Evolutionary conservation across 1,284 basidiomycete genomes (phyloP).

Genomic region (Grifola frondosa): DNA sequence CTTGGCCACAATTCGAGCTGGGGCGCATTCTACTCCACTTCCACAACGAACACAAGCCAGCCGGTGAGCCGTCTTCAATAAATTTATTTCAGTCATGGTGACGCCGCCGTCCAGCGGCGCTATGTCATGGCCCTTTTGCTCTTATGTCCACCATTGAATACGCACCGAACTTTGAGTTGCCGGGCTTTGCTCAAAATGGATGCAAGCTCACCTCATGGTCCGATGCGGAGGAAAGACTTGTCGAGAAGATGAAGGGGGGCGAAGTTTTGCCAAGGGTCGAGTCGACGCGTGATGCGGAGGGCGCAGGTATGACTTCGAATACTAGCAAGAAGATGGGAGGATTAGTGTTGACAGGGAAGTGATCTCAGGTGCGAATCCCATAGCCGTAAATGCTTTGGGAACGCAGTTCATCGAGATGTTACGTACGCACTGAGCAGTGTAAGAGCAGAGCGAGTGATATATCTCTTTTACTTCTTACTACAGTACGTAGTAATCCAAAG

Average conservation of each 20-base stretch:
- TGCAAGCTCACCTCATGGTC: slow-evolving; percentile 32
- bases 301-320: slow-evolving; percentile 23
- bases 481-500: too few species aligned
- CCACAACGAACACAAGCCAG: slow-evolving; percentile 25
- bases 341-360: slow-evolving; percentile 27
- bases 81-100: not conserved
- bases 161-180: slow-evolving; percentile 20
- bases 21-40: slow-evolving; percentile 28
- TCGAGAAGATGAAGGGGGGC: slow-evolving; percentile 26
- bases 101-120: slow-evolving; percentile 14
- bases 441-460: too few species aligned
- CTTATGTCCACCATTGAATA: slow-evolving; percentile 30
- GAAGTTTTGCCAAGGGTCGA: slow-evolving; percentile 24
- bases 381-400: slow-evolving; percentile 22
- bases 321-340: slow-evolving; percentile 21
- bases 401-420: slow-evolving; percentile 24
- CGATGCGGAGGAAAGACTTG: slow-evolving; percentile 25
- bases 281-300: slow-evolving; percentile 21
- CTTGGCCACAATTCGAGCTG: slow-evolving; percentile 26
- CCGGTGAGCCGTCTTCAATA: slow-evolving; percentile 14
- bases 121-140: slow-evolving; percentile 30
- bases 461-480: too few species aligned
- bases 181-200: slow-evolving; percentile 30
- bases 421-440: slow-evolving; percentile 5
- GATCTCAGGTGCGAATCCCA: slow-evolving; percentile 26